Conservation (phyloP, 805 yeast genomes). For the Yarrowia porcina region DNA sequence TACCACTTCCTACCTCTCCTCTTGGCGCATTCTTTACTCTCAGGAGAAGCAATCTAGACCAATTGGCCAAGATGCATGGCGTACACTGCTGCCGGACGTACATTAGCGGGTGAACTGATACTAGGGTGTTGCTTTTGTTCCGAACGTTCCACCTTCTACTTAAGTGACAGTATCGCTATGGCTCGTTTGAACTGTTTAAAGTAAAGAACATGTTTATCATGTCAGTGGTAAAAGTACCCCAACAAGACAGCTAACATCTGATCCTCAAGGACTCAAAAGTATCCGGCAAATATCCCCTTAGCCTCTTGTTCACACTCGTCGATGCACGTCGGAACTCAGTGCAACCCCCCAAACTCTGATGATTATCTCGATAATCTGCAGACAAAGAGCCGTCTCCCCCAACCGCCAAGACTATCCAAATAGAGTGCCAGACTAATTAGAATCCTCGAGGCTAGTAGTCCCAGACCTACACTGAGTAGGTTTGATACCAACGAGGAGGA, state of each 20-base stretch:
- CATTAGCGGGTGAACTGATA: background rate
- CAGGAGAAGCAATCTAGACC: background rate
- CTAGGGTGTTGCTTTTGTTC: background rate
- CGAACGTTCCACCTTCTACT: too few species aligned
- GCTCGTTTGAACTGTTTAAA: too few species aligned
- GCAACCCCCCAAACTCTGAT: constrained; percentile 12
- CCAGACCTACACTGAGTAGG: constrained; percentile 17
- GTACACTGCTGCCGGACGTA: background rate
- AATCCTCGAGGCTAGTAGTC: background rate
- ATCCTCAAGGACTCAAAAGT: too few species aligned
- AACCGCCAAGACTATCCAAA: background rate
- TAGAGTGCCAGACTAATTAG: background rate
- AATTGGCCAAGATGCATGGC: background rate
- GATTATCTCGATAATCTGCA: constrained; percentile 18
- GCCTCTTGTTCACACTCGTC: too few species aligned
- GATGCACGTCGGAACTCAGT: too few species aligned
- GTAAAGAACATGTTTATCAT: too few species aligned
- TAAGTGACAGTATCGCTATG: too few species aligned
- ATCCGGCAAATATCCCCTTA: too few species aligned
- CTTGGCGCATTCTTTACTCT: background rate
- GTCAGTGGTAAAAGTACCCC: too few species aligned
- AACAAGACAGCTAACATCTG: too few species aligned
- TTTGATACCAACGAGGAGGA: background rate
- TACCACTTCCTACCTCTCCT: too few species aligned
- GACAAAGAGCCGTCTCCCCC: background rate